Evolutionary conservation across 371 early-diverging fungal species (phyloP).

Genomic region (Vairimorpha ceranae): DNA sequence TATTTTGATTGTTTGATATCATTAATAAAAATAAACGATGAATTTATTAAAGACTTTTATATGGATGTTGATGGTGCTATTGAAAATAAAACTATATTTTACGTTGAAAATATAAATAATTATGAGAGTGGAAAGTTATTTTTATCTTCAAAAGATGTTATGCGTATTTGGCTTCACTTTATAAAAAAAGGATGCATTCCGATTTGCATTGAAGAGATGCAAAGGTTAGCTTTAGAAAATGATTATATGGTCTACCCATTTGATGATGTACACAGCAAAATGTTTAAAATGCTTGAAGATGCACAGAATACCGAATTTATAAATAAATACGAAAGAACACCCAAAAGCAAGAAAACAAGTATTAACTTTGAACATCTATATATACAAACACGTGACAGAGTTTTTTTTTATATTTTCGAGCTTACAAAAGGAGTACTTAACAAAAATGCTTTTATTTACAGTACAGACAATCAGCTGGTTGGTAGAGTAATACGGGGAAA

Average conservation of each 20-base stretch:
- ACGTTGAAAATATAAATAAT: background rate
- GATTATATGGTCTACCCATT: constrained; percentile 43
- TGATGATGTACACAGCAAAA: constrained; percentile 31
- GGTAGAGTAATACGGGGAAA: constrained; percentile 53
- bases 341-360: constrained; percentile 32
- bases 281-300: constrained; percentile 39
- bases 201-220: constrained; percentile 50
- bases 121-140: constrained; percentile 38
- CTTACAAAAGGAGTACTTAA: constrained; percentile 35
- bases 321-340: constrained; percentile 48
- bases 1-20: constrained; percentile 23
- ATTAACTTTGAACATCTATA: constrained; percentile 19
- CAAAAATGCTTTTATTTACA: constrained; percentile 33
- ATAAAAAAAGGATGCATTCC: constrained; percentile 43
- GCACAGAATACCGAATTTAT: constrained; percentile 10
- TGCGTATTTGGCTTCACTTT: constrained; percentile 28
- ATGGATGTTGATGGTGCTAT: background rate
- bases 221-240: constrained; percentile 53
- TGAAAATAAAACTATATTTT: background rate
- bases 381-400: background rate
- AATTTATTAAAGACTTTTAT: background rate
- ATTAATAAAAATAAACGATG: constrained; percentile 3
- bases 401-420: constrained; percentile 38
- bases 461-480: constrained; percentile 6
- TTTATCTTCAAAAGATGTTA: constrained; percentile 23